Conservation (phyloP, 1,139 yeast genomes). For the Scheffersomyces stambukii region DNA sequence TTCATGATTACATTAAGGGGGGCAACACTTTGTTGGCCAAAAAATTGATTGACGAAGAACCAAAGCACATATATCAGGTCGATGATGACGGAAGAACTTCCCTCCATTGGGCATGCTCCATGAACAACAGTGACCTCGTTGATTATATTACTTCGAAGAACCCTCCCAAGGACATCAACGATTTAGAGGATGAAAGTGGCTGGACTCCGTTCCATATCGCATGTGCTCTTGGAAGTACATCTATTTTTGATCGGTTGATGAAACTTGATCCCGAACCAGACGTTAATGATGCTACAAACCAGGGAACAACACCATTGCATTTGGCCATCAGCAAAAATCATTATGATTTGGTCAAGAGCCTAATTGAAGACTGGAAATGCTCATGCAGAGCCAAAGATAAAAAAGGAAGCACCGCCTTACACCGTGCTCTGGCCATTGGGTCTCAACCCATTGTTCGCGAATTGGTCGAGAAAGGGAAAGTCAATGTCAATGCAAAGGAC, state of each 20-base stretch:
- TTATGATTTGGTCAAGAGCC: slow-evolving; percentile 43
- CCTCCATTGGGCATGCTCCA: slow-evolving; percentile 85
- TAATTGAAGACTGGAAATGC: slow-evolving; percentile 52
- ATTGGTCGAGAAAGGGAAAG: slow-evolving; percentile 45
- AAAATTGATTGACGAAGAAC: slow-evolving; percentile 40
- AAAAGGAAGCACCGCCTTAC: slow-evolving; percentile 63
- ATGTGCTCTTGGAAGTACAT: slow-evolving; percentile 63
- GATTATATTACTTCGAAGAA: slow-evolving; percentile 42
- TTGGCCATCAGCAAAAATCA: slow-evolving; percentile 72
- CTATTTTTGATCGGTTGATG: slow-evolving; percentile 42
- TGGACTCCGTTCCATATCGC: slow-evolving; percentile 91
- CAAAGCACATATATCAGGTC: slow-evolving; percentile 37
- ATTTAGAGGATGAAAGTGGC: slow-evolving; percentile 65
- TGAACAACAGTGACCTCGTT: slow-evolving; percentile 52
- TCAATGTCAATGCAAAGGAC: slow-evolving; percentile 69
- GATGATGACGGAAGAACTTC: slow-evolving; percentile 83
- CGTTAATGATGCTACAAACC: slow-evolving; percentile 48
- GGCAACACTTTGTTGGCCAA: slow-evolving; percentile 48
- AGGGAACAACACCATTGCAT: slow-evolving; percentile 75
- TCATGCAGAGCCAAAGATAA: slow-evolving; percentile 65
- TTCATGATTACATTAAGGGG: slow-evolving; percentile 61
- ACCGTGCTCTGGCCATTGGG: slow-evolving; percentile 83
- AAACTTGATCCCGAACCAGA: slow-evolving; percentile 27
- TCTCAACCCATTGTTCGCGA: slow-evolving; percentile 49
- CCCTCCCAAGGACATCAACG: slow-evolving; percentile 55